Percentiles rank a stretch among this genome's conserved stretches.
These are phyloP conservation scores for Bolboschoenus planiculmis DNA, from an alignment of 176 grass and related monocot genomes.

Conservation along the genomic window DNA sequence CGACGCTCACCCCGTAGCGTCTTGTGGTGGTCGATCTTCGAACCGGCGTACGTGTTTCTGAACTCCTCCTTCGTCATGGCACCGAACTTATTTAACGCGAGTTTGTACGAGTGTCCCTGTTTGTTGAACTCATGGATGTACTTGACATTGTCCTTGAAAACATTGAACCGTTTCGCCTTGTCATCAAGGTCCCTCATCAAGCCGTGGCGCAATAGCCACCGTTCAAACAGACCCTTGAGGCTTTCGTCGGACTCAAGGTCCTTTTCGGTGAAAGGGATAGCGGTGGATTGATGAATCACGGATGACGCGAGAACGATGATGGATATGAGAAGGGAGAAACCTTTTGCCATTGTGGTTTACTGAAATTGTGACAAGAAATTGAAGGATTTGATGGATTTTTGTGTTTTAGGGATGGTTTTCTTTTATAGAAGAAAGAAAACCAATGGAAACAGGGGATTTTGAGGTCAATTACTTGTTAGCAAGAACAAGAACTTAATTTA, in stretches of 20 bases:
- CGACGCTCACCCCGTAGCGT: not conserved
- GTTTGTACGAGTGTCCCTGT: conserved; percentile 16
- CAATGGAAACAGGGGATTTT: not conserved
- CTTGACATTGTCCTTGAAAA: conserved; percentile 33
- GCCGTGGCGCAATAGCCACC: conserved; percentile 18
- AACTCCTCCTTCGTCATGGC: conserved; percentile 33
- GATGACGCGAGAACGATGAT: not conserved
- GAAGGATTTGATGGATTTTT: not conserved
- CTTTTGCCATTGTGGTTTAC: not conserved
- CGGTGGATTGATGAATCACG: not conserved
- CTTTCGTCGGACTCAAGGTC: conserved; percentile 31
- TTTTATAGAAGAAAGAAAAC: conserved; percentile 13
- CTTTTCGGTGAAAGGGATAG: conserved; percentile 37
- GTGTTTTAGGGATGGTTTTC: not conserved
- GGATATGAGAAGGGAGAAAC: not conserved
- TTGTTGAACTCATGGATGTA: conserved; percentile 34
- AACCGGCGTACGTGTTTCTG: not conserved
- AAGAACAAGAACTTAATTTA: not conserved
- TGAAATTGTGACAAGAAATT: not conserved
- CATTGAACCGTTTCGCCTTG: conserved; percentile 17
- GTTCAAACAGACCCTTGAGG: conserved; percentile 23
- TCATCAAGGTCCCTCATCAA: not conserved
- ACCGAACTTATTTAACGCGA: conserved; percentile 36
- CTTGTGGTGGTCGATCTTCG: not conserved
- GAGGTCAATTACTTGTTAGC: conserved; percentile 9